A percentile compares a stretch with the other conserved stretches of the same genome.
Conservation (phyloP, 306 rosid species). For the Lathyrus sativus region DNA sequence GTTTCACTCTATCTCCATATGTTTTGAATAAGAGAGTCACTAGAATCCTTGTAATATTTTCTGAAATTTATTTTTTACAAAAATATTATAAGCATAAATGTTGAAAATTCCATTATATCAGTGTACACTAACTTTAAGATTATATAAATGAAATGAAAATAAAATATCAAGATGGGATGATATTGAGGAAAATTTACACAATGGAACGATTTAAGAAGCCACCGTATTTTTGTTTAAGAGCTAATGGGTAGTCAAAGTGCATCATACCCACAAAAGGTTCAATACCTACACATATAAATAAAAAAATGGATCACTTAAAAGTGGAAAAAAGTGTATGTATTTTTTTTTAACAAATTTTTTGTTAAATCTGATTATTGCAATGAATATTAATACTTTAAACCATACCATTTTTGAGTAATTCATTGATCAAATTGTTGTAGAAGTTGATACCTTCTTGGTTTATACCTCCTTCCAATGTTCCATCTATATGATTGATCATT, state of each 20-base stretch:
- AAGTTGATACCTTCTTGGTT: constrained; percentile 44
- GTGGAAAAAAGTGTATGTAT: neutral
- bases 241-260: constrained; percentile 37
- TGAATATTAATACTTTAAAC: neutral
- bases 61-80: neutral
- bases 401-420: constrained; percentile 42
- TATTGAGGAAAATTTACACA: constrained; percentile 33
- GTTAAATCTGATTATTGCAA: neutral
- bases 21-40: neutral
- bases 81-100: neutral
- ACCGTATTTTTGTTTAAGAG: neutral
- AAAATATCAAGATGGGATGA: neutral
- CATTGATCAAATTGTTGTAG: constrained; percentile 42
- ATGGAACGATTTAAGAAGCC: constrained; percentile 35
- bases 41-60: neutral
- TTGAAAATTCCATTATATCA: neutral
- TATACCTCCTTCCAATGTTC: constrained; percentile 44
- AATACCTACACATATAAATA: constrained; percentile 26
- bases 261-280: constrained; percentile 30
- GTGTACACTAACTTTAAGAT: neutral
- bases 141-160: neutral
- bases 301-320: neutral
- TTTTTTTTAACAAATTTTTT: neutral
- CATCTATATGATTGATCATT: constrained; percentile 14
- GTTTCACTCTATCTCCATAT: constrained; percentile 2